A percentile compares a stretch with the other conserved stretches of the same genome.
phyloP scores from a whole-genome alignment of 2,329 filamentous ascomycete species.

The Emericellopsis cladophorae region DNA sequence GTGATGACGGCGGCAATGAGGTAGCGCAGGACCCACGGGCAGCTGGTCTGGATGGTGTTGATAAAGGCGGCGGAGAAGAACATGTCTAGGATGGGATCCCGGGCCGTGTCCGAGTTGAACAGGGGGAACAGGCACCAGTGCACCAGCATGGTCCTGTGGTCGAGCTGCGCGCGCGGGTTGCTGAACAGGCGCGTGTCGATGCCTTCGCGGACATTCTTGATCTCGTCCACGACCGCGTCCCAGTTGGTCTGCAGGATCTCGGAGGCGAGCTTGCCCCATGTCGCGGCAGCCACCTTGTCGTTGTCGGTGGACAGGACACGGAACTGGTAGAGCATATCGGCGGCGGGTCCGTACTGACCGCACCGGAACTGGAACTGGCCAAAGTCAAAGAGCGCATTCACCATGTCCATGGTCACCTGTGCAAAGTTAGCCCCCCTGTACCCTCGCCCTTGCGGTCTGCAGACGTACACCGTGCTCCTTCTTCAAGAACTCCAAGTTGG shows the following conservation, averaged over 20 bases:
- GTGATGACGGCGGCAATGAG: conserved; percentile 90
- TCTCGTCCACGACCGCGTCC: conserved; percentile 85
- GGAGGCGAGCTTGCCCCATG: conserved; percentile 94
- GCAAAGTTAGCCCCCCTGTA: not conserved
- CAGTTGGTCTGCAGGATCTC: conserved; percentile 94
- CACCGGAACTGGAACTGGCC: conserved; percentile 98
- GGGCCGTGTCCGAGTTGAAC: conserved; percentile 91
- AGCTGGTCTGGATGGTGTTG: conserved; percentile 98
- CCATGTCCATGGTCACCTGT: conserved; percentile 83
- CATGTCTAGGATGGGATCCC: conserved; percentile 84
- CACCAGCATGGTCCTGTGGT: conserved; percentile 92
- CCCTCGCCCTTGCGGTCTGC: not conserved
- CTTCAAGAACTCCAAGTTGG: conserved; percentile 96
- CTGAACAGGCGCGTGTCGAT: conserved; percentile 94
- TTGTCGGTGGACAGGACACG: conserved; percentile 96
- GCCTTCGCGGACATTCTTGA: conserved; percentile 77
- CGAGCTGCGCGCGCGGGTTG: conserved; percentile 89
- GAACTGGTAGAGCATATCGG: conserved; percentile 94
- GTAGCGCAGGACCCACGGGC: conserved; percentile 94
- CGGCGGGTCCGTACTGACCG: conserved; percentile 80
- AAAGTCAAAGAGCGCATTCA: conserved; percentile 89
- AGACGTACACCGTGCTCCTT: conserved; percentile 75
- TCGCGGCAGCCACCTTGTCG: conserved; percentile 90
- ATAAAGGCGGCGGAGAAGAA: conserved; percentile 97
- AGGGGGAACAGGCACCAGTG: conserved; percentile 99